A percentile compares a stretch with the other conserved stretches of the same genome.
Evolutionary conservation across 1,284 basidiomycete species (phyloP).

Genomic region (Microbotryum scabiosae): DNA sequence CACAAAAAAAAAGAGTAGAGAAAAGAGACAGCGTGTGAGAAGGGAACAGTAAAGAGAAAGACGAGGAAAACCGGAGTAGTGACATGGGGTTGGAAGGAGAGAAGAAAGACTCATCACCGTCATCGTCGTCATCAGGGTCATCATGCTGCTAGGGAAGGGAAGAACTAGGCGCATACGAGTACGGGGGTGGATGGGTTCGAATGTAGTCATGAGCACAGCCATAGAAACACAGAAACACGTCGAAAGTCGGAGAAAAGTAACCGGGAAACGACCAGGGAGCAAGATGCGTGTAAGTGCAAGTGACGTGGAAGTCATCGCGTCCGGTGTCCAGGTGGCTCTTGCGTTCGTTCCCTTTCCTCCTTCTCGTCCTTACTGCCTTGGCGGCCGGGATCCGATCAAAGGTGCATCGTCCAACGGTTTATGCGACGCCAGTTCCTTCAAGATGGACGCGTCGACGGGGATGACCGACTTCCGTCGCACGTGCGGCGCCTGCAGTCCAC

Average conservation of each 20-base stretch:
- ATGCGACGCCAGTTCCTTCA: conserved; percentile 40
- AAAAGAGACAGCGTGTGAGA: neutral
- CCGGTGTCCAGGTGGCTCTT: neutral
- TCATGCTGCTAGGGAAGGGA: too few relatives aligned
- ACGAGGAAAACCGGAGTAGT: neutral
- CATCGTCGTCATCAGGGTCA: too few relatives aligned
- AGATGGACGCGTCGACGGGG: conserved; percentile 40
- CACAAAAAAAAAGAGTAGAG: neutral
- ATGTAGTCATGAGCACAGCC: too few relatives aligned
- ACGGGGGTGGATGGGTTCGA: too few relatives aligned
- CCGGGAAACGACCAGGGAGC: neutral
- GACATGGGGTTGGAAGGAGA: neutral
- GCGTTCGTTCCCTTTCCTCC: neutral
- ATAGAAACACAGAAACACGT: neutral
- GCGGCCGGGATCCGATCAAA: conserved; percentile 3
- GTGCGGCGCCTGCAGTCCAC: conserved; percentile 16
- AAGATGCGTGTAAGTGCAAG: neutral
- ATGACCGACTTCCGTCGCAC: conserved; percentile 40
- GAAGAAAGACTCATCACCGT: neutral
- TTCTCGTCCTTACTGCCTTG: neutral
- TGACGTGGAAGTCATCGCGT: neutral
- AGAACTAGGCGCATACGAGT: too few relatives aligned
- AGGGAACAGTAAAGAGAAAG: neutral
- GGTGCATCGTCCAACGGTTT: conserved; percentile 33
- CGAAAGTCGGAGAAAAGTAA: neutral